Conservation (phyloP, 192 early-diverging fungal species). For the Irineochytrium annulatum region DNA sequence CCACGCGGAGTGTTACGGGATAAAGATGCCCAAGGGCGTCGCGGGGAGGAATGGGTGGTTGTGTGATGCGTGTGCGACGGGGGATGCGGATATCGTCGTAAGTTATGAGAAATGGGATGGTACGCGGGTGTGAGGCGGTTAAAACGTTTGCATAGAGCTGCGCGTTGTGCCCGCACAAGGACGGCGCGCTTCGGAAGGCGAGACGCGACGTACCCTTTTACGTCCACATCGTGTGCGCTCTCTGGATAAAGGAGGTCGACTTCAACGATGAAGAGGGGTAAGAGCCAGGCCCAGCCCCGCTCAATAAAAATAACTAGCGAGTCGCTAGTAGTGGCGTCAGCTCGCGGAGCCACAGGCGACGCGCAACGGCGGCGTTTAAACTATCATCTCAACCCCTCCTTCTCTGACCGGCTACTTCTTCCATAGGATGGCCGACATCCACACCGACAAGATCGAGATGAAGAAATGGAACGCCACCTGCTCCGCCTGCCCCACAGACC, state of each 20-base stretch:
- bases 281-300: too few species aligned
- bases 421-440: neutral
- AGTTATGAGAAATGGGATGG: neutral
- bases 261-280: too few species aligned
- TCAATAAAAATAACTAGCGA: too few species aligned
- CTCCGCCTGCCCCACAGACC: neutral
- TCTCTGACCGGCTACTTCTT: neutral
- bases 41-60: neutral
- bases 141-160: neutral
- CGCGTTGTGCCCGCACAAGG: neutral
- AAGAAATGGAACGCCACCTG: neutral
- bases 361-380: neutral
- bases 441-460: neutral
- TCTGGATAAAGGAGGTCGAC: constrained; percentile 6
- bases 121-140: too few species aligned
- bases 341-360: neutral
- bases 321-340: too few species aligned
- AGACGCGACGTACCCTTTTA: neutral
- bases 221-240: constrained; percentile 3
- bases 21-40: neutral
- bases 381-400: neutral
- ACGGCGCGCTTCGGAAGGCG: neutral
- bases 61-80: neutral
- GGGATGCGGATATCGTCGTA: neutral
- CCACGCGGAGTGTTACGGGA: neutral